Conservation (phyloP, 2,329 filamentous ascomycete genomes). For the Diplodia seriata region DNA sequence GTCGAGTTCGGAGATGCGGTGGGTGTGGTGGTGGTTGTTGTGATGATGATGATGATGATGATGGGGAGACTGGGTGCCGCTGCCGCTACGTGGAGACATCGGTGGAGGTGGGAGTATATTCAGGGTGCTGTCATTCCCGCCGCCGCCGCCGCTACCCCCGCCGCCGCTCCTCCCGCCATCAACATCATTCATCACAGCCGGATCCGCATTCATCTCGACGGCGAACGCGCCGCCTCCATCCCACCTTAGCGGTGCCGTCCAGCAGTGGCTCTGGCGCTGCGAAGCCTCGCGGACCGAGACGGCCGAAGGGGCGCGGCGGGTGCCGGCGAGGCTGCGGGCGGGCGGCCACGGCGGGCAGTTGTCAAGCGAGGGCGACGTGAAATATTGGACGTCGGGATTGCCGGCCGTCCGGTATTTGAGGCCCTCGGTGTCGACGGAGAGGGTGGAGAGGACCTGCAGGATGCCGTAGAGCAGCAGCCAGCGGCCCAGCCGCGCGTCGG, state of each 20-base stretch:
- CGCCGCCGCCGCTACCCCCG: not conserved
- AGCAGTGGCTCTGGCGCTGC: slow-evolving; percentile 47
- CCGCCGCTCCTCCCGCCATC: not conserved
- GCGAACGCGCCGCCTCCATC: not conserved
- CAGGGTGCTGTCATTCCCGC: not conserved
- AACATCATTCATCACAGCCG: too few relatives aligned
- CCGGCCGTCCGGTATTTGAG: slow-evolving; percentile 41
- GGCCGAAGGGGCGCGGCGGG: slow-evolving; percentile 33
- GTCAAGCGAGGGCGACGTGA: slow-evolving; percentile 49
- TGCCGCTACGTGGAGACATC: not conserved
- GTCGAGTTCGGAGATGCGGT: slow-evolving; percentile 16
- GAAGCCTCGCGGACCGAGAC: slow-evolving; percentile 38
- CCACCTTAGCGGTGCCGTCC: slow-evolving; percentile 44
- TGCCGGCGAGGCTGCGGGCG: not conserved
- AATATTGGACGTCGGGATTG: slow-evolving; percentile 46
- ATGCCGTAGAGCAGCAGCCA: slow-evolving; percentile 54
- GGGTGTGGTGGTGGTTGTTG: too few relatives aligned
- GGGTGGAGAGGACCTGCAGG: slow-evolving; percentile 51
- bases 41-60: not conserved
- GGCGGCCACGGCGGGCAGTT: slow-evolving; percentile 49
- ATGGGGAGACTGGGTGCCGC: too few relatives aligned
- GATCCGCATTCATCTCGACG: not conserved
- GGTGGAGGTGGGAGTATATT: not conserved
- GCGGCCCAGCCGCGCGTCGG: slow-evolving; percentile 52
- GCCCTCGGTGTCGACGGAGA: slow-evolving; percentile 51